phyloP scores from a whole-genome alignment of 371 early-diverging fungal species.

The Nematocida ironsii region DNA sequence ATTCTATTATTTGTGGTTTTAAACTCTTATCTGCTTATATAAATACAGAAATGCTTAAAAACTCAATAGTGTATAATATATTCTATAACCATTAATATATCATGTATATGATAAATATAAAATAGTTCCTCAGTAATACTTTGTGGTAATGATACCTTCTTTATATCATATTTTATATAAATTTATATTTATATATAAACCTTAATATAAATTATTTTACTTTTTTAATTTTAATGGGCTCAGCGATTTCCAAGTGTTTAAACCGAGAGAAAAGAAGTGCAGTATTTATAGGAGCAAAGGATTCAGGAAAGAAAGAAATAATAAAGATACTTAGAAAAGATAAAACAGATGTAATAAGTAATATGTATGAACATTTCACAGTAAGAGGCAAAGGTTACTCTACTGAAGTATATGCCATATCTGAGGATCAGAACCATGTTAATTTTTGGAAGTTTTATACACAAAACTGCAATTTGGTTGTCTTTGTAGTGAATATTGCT shows the following conservation, averaged over 20 bases:
- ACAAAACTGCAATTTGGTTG: conserved; percentile 39
- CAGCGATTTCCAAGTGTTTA: conserved; percentile 38
- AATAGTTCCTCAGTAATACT: too few species aligned
- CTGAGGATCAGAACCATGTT: conserved; percentile 39
- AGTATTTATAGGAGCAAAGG: conserved; percentile 44
- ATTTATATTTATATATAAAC: too few species aligned
- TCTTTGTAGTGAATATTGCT: conserved; percentile 43
- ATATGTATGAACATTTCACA: conserved; percentile 34
- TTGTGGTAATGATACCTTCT: too few species aligned
- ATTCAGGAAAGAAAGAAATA: conserved; percentile 37
- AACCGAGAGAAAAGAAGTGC: conserved; percentile 54
- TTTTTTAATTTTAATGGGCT: conserved; percentile 54
- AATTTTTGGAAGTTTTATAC: conserved; percentile 59
- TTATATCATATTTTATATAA: too few species aligned
- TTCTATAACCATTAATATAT: too few species aligned
- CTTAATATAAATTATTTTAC: conserved; percentile 8
- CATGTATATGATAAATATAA: too few species aligned
- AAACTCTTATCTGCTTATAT: too few species aligned
- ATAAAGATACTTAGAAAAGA: conserved; percentile 29
- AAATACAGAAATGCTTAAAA: too few species aligned
- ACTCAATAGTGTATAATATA: too few species aligned
- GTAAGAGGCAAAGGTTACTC: conserved; percentile 42
- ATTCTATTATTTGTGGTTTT: too few species aligned
- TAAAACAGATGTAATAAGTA: not conserved
- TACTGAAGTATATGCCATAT: conserved; percentile 42